Percentiles rank a stretch among this genome's conserved stretches.
These are phyloP conservation scores for Nicotiana tomentosiformis DNA, from an alignment of 257 asterid genomes.

Conservation along the genomic window DNA sequence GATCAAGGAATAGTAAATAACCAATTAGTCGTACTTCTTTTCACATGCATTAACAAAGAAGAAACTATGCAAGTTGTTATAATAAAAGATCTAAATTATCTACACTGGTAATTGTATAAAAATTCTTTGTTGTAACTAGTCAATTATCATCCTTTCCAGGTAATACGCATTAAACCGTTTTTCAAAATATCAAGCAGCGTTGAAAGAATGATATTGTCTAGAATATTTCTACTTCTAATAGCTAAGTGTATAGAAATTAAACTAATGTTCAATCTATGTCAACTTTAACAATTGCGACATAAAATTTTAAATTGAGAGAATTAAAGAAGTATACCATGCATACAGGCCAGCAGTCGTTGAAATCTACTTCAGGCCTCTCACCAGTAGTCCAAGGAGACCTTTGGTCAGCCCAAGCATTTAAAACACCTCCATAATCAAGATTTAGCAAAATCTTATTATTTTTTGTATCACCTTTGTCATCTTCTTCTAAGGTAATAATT, in stretches of 20 bases:
- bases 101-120: too few species aligned
- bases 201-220: background rate
- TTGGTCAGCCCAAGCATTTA: constrained; percentile 60
- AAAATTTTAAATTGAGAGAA: too few species aligned
- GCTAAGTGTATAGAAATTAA: background rate
- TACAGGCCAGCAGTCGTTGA: constrained; percentile 51
- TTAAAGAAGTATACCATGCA: constrained; percentile 30
- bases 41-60: background rate
- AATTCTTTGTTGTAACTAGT: too few species aligned
- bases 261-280: too few species aligned
- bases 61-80: background rate
- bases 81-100: too few species aligned
- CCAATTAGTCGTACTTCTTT: background rate
- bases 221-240: background rate
- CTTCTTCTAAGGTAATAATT: background rate
- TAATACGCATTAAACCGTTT: background rate
- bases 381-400: constrained; percentile 72
- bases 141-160: background rate
- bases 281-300: too few species aligned
- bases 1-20: too few species aligned
- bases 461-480: constrained; percentile 8
- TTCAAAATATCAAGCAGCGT: too few species aligned
- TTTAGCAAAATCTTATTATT: constrained; percentile 43
- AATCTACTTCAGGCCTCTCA: constrained; percentile 52
- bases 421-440: constrained; percentile 55